A percentile compares a stretch with the other conserved stretches of the same genome.
Conservation (phyloP, 495 filamentous ascomycete species). For the Mycothermus thermophilus region DNA sequence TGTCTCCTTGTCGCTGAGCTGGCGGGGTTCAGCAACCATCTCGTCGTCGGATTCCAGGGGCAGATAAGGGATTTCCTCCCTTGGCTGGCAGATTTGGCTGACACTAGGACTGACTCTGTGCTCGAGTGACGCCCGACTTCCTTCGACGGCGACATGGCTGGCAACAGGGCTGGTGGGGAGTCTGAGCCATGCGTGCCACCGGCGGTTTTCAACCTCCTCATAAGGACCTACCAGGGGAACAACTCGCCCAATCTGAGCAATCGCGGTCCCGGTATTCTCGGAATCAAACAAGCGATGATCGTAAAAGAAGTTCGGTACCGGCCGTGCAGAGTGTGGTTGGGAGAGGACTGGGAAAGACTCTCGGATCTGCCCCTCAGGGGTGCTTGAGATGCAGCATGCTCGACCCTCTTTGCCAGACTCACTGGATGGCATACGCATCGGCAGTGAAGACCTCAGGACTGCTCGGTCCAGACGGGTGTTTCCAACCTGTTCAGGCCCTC, state of each 20-base stretch:
- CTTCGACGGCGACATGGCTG: constrained; percentile 5
- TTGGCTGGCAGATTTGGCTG: constrained; percentile 8
- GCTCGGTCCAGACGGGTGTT: background rate
- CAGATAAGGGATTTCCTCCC: no score
- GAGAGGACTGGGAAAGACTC: constrained; percentile 3
- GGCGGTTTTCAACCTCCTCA: constrained; percentile 10
- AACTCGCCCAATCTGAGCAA: constrained; percentile 13
- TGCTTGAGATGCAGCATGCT: constrained; percentile 6
- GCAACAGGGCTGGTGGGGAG: constrained; percentile 4
- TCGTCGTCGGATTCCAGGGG: no score
- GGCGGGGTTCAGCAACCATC: background rate
- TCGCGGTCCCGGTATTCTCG: constrained; percentile 9
- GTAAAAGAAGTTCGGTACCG: constrained; percentile 1
- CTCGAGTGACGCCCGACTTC: constrained; percentile 3
- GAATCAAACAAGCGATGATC: constrained; percentile 5
- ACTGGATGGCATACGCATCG: background rate
- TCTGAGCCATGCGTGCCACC: constrained; percentile 13
- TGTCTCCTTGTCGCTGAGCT: no score
- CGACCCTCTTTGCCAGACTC: background rate
- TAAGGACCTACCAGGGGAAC: constrained; percentile 9
- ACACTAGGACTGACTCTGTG: constrained; percentile 14
- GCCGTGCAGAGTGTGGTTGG: constrained; percentile 10
- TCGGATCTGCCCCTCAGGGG: constrained; percentile 4
- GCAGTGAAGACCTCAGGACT: background rate
- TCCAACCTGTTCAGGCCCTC: no score